Base-by-base conservation (phyloP, 2,329 filamentous ascomycete genomes). In the Exophiala alcalophila region DNA sequence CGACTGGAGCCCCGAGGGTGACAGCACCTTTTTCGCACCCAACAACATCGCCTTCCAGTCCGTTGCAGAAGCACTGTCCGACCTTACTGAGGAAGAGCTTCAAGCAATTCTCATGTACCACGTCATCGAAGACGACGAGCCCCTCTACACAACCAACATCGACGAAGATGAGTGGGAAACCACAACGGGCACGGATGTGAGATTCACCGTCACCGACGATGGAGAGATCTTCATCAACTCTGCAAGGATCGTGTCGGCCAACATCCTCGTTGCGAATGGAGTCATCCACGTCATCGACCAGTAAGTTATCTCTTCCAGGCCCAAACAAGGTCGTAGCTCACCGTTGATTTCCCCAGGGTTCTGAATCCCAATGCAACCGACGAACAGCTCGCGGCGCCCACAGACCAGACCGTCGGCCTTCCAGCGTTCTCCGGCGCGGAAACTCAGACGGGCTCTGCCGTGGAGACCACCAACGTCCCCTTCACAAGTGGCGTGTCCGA, bases 21-120 rank as follows among this genome's bases (percentile, higher is more conserved):
- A 80, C 56, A 52, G 84, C 25, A 85, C 82, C 41, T 69, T 85
- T 49, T 84, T 86, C 53, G 78, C 76, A 1, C 81, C 82, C 2
- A 71, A 65, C 57, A 81, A 84, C 59, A 66, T 65, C 2, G 81
- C 81, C 7, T 80, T 85, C 65, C 65, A 72, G 24, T 61, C 65
- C 18, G 76, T 85, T 33, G 77, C 74, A 38, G 76, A 70, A 41
- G 64, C 72, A 20, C 54, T 80, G 3, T 58, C 61, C 16, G 70
- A 70, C 45, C 59, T 81, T 20, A 69, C 68, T 14, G 59, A 61
- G 0, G 60, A 69, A 6, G 60, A 77, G 6, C 66, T 84, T 2
- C 60, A 68, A 2, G 61, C 60, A 20, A 71, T 85, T 39, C 67
- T 86, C 25, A 65, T 69, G 18, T 86, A 86, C 63, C 83, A 87